Percentiles rank a stretch among this genome's conserved stretches.
Evolutionary conservation across 805 yeast species (phyloP).

Genomic region (Yueomyces sp.): DNA sequence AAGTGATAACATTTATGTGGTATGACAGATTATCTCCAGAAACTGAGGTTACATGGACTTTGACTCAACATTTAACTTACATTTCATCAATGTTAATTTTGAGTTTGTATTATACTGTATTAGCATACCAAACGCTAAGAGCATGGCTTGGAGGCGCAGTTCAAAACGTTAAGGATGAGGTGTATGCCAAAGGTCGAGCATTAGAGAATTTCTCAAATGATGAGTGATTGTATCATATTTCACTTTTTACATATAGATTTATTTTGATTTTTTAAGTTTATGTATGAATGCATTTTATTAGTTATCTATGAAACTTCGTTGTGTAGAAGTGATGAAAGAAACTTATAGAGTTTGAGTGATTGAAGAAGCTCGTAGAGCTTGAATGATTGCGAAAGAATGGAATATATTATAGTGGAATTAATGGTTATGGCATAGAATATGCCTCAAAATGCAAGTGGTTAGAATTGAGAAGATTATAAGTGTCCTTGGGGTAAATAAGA

Average conservation of each 20-base stretch:
- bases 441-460: too few relatives aligned
- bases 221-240: not conserved
- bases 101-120: constrained; percentile 1
- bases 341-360: too few relatives aligned
- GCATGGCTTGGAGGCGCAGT: constrained; percentile 15
- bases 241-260: not conserved
- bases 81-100: constrained; percentile 4
- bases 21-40: constrained; percentile 5
- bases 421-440: too few relatives aligned
- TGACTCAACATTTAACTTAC: constrained; percentile 9
- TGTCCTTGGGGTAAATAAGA: too few relatives aligned
- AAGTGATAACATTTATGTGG: constrained; percentile 3
- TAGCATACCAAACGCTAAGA: constrained; percentile 1
- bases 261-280: not conserved
- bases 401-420: too few relatives aligned
- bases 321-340: too few relatives aligned
- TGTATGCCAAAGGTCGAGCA: constrained; percentile 43
- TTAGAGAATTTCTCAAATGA: constrained; percentile 27
- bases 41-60: constrained; percentile 8
- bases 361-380: too few relatives aligned
- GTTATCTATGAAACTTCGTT: too few relatives aligned
- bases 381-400: too few relatives aligned
- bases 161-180: constrained; percentile 41
- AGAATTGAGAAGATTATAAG: too few relatives aligned
- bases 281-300: not conserved